phyloP scores from a whole-genome alignment of 148 eudicot species.

The Camellia lanceoleosa region DNA sequence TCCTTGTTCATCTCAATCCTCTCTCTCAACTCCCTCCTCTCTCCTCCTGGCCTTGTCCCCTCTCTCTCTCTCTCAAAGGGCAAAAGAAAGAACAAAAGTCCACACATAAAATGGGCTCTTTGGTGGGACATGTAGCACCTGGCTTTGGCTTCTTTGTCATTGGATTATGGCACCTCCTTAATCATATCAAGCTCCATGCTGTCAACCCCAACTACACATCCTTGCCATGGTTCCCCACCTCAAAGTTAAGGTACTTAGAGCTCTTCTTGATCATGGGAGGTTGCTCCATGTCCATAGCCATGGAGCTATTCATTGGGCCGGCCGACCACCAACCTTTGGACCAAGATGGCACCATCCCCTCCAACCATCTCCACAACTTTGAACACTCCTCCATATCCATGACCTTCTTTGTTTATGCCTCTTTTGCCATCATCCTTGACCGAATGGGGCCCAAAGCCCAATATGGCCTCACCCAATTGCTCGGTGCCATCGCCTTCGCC shows the following conservation, averaged over 20 bases:
- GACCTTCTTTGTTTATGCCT: slow-evolving; percentile 56
- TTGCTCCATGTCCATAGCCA: slow-evolving; percentile 46
- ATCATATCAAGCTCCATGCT: slow-evolving; percentile 52
- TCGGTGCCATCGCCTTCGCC: slow-evolving; percentile 53
- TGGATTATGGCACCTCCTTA: slow-evolving; percentile 75
- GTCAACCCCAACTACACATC: slow-evolving; percentile 41
- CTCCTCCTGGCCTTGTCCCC: too few species aligned
- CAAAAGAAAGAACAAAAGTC: not conserved
- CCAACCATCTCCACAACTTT: slow-evolving; percentile 82
- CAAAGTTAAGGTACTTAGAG: slow-evolving; percentile 45
- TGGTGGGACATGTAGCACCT: slow-evolving; percentile 71
- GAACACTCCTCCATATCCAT: slow-evolving; percentile 73
- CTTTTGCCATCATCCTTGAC: slow-evolving; percentile 53
- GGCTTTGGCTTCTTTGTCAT: slow-evolving; percentile 66
- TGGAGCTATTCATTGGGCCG: slow-evolving; percentile 78
- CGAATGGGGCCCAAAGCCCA: slow-evolving; percentile 19
- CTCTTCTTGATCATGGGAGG: slow-evolving; percentile 64
- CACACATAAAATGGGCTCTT: slow-evolving; percentile 49
- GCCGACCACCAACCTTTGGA: slow-evolving; percentile 69
- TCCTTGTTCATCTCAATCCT: too few species aligned
- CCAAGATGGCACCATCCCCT: slow-evolving; percentile 71
- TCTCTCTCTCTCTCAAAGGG: not conserved
- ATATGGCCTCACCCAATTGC: slow-evolving; percentile 43
- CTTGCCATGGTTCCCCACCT: slow-evolving; percentile 64
- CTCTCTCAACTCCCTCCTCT: too few species aligned